A percentile compares a stretch with the other conserved stretches of the same genome.
Evolutionary conservation across 257 asterid species (phyloP).

Genomic region (Fraxinus americana): DNA sequence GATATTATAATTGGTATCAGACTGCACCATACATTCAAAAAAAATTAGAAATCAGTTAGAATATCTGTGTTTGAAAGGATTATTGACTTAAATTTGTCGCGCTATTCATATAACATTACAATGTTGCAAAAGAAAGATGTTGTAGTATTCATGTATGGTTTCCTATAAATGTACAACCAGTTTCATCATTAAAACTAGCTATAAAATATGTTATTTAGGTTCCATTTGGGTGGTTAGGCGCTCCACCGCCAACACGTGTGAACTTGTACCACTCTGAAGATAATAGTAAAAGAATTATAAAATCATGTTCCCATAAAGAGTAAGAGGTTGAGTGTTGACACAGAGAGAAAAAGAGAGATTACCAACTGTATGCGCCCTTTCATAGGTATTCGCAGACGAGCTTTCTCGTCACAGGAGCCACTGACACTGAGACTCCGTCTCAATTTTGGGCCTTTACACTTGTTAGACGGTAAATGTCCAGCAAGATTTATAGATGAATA

Average conservation of each 20-base stretch:
- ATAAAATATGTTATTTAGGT: constrained; percentile 4
- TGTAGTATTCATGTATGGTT: background rate
- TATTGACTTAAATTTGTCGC: background rate
- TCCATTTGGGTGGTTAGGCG: constrained; percentile 4
- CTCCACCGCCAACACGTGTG: background rate
- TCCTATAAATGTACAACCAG: background rate
- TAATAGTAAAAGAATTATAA: constrained; percentile 10
- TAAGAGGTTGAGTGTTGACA: background rate
- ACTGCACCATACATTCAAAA: too few relatives aligned
- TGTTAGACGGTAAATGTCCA: constrained; percentile 42
- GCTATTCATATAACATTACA: background rate
- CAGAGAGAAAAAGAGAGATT: constrained; percentile 29
- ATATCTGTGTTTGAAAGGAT: too few relatives aligned
- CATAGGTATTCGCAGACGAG: constrained; percentile 78
- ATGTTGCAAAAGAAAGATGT: background rate
- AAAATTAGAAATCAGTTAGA: too few relatives aligned
- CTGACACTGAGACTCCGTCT: constrained; percentile 72
- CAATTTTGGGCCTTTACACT: constrained; percentile 53
- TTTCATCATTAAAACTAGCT: background rate
- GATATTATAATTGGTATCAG: too few relatives aligned
- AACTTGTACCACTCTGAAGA: constrained; percentile 4
- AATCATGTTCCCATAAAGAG: constrained; percentile 1
- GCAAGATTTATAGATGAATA: constrained; percentile 81
- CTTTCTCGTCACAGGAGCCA: constrained; percentile 53
- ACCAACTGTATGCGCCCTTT: constrained; percentile 92